Conservation (phyloP, 2,329 filamentous ascomycete genomes). For the Didymella pomorum region DNA sequence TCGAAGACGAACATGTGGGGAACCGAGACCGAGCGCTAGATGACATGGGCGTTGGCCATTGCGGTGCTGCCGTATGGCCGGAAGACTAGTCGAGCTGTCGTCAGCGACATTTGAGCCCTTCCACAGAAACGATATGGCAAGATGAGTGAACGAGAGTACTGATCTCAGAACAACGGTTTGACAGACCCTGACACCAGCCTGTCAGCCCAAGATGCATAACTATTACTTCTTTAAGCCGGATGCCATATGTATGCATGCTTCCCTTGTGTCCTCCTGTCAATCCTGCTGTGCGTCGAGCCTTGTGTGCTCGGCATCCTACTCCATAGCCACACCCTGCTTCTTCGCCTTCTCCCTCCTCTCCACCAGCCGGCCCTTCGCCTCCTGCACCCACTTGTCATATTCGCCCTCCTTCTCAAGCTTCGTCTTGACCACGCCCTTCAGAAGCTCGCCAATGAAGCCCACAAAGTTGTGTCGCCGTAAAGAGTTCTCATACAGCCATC, state of each 20-base stretch:
- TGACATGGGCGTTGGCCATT: too few species aligned
- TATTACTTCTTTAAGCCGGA: too few species aligned
- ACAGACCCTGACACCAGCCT: not conserved
- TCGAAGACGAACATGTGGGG: not conserved
- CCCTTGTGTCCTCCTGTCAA: not conserved
- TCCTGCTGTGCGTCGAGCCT: too few species aligned
- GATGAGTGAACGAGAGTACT: too few species aligned
- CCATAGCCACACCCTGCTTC: conserved; percentile 44
- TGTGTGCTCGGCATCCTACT: conserved; percentile 19
- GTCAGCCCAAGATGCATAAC: too few species aligned
- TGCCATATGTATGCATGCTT: not conserved
- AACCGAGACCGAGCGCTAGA: not conserved
- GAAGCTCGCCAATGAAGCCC: conserved; percentile 87
- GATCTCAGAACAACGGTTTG: too few species aligned
- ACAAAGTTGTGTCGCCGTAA: conserved; percentile 94
- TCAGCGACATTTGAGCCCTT: too few species aligned
- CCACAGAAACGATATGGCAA: too few species aligned
- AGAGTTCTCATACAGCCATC: conserved; percentile 96
- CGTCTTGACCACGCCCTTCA: conserved; percentile 81
- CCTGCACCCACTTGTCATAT: conserved; percentile 77
- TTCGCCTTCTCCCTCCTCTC: conserved; percentile 57
- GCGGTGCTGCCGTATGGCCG: too few species aligned
- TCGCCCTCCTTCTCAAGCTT: conserved; percentile 74
- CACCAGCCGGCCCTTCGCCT: conserved; percentile 67
- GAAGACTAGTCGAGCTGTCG: too few species aligned